Conservation (phyloP, 768 basidiomycete species). For the Boletus tomentosulus region DNA sequence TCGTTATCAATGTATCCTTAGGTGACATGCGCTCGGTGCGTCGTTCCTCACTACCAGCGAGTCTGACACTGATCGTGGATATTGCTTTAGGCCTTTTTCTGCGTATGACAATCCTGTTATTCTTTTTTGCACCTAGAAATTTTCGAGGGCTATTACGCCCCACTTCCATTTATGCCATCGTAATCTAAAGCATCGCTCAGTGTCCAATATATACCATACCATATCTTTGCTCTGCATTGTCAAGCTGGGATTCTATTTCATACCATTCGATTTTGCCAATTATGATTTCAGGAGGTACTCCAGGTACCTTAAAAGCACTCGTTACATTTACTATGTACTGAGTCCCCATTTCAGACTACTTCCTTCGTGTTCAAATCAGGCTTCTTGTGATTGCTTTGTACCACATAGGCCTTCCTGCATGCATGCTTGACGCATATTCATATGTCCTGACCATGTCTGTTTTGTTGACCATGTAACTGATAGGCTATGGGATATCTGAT, state of each 20-base stretch:
- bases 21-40: neutral
- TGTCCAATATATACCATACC: constrained; percentile 13
- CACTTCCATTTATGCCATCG: neutral
- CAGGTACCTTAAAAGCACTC: too few relatives aligned
- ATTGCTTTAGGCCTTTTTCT: neutral
- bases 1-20: neutral
- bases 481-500: neutral
- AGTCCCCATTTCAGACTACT: neutral
- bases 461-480: neutral
- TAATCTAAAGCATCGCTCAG: constrained; percentile 10
- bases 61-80: constrained; percentile 5
- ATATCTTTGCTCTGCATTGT: constrained; percentile 4
- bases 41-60: neutral
- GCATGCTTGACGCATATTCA: neutral
- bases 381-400: neutral
- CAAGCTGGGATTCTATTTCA: neutral
- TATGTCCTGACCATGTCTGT: neutral
- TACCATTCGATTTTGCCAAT: neutral
- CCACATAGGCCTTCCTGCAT: neutral
- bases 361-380: neutral
- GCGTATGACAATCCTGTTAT: neutral
- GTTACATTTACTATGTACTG: neutral
- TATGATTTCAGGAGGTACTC: neutral
- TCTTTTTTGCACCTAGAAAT: neutral
- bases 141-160: neutral